These are phyloP conservation scores for Coprinopsis sp. DNA, from an alignment of 768 basidiomycete genomes.

Conservation along the genomic window DNA sequence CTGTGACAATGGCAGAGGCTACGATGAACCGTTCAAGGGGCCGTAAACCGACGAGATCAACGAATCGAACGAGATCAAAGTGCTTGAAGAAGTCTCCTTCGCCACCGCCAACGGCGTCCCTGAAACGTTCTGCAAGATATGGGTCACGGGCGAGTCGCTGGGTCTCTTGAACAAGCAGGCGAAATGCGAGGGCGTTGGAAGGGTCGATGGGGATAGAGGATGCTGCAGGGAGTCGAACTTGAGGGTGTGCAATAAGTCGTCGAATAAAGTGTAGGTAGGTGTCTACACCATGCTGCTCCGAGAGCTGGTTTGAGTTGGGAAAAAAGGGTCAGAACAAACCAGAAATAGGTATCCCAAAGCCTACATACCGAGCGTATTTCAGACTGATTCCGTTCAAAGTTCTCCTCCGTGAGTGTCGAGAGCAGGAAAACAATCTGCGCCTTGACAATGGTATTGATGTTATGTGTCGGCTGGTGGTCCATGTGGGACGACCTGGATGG, in stretches of 20 bases:
- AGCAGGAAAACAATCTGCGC: constrained; percentile 98
- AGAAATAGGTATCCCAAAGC: constrained; percentile 12
- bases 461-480: constrained; percentile 81
- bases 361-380: constrained; percentile 90
- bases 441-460: constrained; percentile 90
- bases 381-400: constrained; percentile 88
- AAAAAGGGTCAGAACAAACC: constrained; percentile 8
- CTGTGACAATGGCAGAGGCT: constrained; percentile 66
- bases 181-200: constrained; percentile 76
- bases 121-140: constrained; percentile 83
- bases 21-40: constrained; percentile 78
- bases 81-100: constrained; percentile 80
- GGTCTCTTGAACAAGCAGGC: constrained; percentile 82
- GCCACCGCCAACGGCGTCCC: constrained; percentile 84
- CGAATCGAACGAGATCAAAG: constrained; percentile 80
- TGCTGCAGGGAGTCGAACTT: constrained; percentile 58
- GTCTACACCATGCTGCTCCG: constrained; percentile 94
- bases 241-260: constrained; percentile 87
- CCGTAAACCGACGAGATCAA: constrained; percentile 74
- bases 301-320: constrained; percentile 54
- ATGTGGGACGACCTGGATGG: constrained; percentile 80
- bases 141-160: constrained; percentile 89
- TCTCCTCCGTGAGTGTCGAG: constrained; percentile 94
- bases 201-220: constrained; percentile 59
- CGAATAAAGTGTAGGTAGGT: constrained; percentile 98